Evolutionary conservation across 352 stramenopile genomes (phyloP), one percentile per base, ranked within the genome.

Genomic region (Phytopythium kandeliae): DNA sequence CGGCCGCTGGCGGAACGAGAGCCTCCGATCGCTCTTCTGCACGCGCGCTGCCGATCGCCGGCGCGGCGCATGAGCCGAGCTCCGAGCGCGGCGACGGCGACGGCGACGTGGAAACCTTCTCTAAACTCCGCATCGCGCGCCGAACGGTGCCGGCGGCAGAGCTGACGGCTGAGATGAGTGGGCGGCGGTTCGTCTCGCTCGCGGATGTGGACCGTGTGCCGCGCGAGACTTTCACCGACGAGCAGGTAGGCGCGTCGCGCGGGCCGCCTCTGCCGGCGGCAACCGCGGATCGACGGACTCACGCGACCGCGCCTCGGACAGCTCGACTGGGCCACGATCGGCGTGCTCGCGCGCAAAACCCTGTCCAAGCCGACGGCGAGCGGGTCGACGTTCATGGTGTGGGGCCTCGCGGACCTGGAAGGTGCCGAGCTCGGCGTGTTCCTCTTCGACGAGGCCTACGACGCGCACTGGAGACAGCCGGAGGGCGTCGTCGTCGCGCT

Each of bases 251-350:
- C n/a, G n/a, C n/a, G n/a, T n/a, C n/a, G n/a, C n/a, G n/a, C n/a
- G n/a, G n/a, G n/a, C n/a, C n/a, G n/a, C n/a, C n/a, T n/a, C n/a
- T n/a, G n/a, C n/a, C n/a, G n/a, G n/a, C n/a, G n/a, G n/a, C n/a
- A n/a, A n/a, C n/a, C n/a, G n/a, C n/a, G n/a, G n/a, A n/a, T n/a
- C n/a, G n/a, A n/a, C n/a, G n/a, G n/a, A n/a, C n/a, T n/a, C n/a
- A n/a, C n/a, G n/a, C n/a, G n/a, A n/a, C n/a, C n/a, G n/a, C n/a
- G n/a, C n/a, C n/a, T n/a, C n/a, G 41, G 37, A 40, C 25, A 85
- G 78, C 48, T 78, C 8, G 83, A 93, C 50, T 93, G 83, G 83
- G 79, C 90, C 38, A 90, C 78, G 34, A 89, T 93, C 52, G 83
- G 79, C 25, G 83, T 90, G 17, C 51, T 91, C 28, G 69, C 68